Evolutionary conservation across 345 rosid genomes (phyloP).

Genomic region (Brassica cretica): DNA sequence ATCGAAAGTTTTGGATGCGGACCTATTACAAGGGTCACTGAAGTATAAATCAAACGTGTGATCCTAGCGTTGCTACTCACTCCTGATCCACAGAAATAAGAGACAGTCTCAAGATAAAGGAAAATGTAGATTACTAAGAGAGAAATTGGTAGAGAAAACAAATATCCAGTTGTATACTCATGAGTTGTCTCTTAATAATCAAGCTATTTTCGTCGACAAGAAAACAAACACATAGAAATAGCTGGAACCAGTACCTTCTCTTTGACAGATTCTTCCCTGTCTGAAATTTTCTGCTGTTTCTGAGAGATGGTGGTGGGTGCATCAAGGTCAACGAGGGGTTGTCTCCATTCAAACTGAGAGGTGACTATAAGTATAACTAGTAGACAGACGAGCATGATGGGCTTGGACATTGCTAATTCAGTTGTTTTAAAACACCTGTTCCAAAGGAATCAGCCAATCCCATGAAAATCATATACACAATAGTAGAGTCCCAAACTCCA

Average conservation of each 20-base stretch:
- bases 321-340: constrained; percentile 75
- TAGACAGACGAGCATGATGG: constrained; percentile 71
- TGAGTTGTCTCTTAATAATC: neutral
- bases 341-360: constrained; percentile 94
- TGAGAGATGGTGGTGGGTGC: constrained; percentile 46
- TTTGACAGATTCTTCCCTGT: constrained; percentile 71
- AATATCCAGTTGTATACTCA: neutral
- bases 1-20: constrained; percentile 7
- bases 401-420: constrained; percentile 59
- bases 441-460: neutral
- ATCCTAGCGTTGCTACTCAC: constrained; percentile 6
- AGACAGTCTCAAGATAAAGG: neutral
- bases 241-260: constrained; percentile 55
- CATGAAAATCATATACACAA: neutral
- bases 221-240: neutral
- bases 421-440: constrained; percentile 41
- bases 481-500: neutral
- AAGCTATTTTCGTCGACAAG: neutral
- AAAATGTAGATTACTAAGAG: neutral
- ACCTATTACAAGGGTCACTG: neutral
- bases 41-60: neutral
- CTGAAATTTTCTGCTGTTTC: constrained; percentile 57
- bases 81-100: neutral
- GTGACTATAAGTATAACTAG: constrained; percentile 74
- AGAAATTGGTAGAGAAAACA: neutral